Conservation (phyloP, 176 grass and related monocot genomes). For the Carex cristatella region DNA sequence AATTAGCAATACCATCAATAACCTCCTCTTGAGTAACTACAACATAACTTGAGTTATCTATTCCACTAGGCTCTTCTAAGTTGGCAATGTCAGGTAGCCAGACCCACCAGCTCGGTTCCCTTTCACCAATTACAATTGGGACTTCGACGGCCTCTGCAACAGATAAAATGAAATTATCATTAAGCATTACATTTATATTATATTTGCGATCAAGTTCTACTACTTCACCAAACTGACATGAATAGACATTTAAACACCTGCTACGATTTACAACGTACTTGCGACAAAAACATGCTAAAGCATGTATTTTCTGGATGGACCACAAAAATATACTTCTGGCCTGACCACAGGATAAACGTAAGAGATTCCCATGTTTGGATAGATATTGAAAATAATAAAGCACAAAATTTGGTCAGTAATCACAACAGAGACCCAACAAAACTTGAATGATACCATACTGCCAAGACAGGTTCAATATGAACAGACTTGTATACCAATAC, state of each 20-base stretch:
- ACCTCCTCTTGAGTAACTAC: slow-evolving; percentile 81
- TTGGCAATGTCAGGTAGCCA: slow-evolving; percentile 45
- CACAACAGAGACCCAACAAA: background rate
- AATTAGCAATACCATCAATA: slow-evolving; percentile 74
- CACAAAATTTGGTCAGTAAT: background rate
- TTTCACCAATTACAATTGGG: slow-evolving; percentile 40
- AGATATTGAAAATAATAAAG: background rate
- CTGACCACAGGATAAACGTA: background rate
- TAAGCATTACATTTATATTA: slow-evolving; percentile 5
- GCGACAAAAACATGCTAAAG: background rate
- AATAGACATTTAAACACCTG: background rate
- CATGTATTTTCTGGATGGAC: background rate
- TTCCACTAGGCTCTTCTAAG: slow-evolving; percentile 78
- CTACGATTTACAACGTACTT: background rate
- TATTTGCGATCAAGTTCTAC: background rate
- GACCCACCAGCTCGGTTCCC: slow-evolving; percentile 75
- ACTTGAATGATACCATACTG: background rate
- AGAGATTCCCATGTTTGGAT: background rate
- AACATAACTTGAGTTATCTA: slow-evolving; percentile 91
- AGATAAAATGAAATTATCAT: slow-evolving; percentile 15
- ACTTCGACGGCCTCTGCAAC: slow-evolving; percentile 45
- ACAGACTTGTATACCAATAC: background rate
- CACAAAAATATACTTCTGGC: background rate
- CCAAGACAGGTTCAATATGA: background rate
- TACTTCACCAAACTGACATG: background rate